Evolutionary conservation across 2,329 filamentous ascomycete species (phyloP).

Genomic region (Claviceps fusiformis): DNA sequence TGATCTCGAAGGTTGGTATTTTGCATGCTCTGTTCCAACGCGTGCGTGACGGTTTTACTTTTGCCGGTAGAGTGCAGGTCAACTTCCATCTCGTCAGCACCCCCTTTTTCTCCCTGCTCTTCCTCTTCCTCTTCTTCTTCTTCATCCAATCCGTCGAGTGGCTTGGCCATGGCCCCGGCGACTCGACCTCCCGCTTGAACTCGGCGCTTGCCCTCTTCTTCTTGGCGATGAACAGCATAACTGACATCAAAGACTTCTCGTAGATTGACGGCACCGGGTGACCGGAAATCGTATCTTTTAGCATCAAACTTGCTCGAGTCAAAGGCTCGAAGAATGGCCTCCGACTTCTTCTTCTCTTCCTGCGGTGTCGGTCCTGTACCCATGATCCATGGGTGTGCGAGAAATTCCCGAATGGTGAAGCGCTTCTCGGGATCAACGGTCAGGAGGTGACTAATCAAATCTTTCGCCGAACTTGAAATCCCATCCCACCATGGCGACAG

Average conservation of each 20-base stretch:
- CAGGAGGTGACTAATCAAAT: constrained; percentile 82
- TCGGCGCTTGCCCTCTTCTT: constrained; percentile 85
- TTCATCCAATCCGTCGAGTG: constrained; percentile 53
- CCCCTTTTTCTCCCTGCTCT: background rate
- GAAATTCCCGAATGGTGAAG: constrained; percentile 84
- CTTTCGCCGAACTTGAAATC: constrained; percentile 87
- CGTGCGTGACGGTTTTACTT: constrained; percentile 41
- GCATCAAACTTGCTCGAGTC: constrained; percentile 41
- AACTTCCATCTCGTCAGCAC: constrained; percentile 40
- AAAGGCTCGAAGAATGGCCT: constrained; percentile 35
- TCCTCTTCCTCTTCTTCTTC: constrained; percentile 34
- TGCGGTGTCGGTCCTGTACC: constrained; percentile 44
- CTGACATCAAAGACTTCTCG: constrained; percentile 96
- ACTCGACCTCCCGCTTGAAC: constrained; percentile 68
- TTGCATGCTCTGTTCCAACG: constrained; percentile 77
- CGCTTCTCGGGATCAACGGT: constrained; percentile 92
- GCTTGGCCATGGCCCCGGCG: constrained; percentile 47
- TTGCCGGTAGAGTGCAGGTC: constrained; percentile 40
- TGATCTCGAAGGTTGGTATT: constrained; percentile 59
- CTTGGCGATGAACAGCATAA: constrained; percentile 94
- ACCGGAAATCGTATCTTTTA: constrained; percentile 80
- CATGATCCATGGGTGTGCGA: constrained; percentile 88
- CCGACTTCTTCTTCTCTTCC: constrained; percentile 44
- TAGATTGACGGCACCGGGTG: constrained; percentile 84
- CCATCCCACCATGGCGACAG: constrained; percentile 99